Base-by-base conservation (phyloP, 148 eudicot species). In the Cornus florida region DNA sequence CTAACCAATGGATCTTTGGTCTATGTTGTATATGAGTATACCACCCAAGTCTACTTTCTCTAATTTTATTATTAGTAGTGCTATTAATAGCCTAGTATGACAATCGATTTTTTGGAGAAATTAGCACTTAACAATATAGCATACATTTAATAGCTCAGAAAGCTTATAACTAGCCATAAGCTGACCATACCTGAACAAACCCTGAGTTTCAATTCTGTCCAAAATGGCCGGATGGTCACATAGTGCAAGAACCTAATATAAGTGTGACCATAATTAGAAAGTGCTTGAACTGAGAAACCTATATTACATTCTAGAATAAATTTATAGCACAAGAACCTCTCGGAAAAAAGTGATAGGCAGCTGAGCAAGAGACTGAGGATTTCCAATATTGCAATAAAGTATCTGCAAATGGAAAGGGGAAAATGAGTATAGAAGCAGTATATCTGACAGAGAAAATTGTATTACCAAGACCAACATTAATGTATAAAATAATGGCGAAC, bases 351-450 rank as follows among this genome's bases (percentile, higher is more conserved):
- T 96, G 70, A 96, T 90, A 33, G 99, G 98, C 78, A 85, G 94
- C 81, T 97, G 99, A 60, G 89, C 92, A 39, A 97, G 95, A 65
- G 99, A 97, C 79, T 97, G 99, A 74, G 99, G 99, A 84, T 97
- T 97, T 79, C 99, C 99, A 70, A 97, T 94, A 75, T 97, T 97
- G 79, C 99, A 96, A 82, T 88, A 96, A 56, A 96, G 84, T 79
- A 96, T 92, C 99, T 96, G 97, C 64, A 78, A 62, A 65, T 19
- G 6, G 19, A 50, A 73, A 19, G 14, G 35, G 77, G 70, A 70
- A 70, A 80, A 69, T 69, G 77, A 73, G 60, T 62, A 46, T 10
- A 50, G 17, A 35, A 64, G 67, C 33, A 28, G 48, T 74, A 46
- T 41, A 11, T 0, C 17, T n/a, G 59, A 12, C 59, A 0, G 1